Evolutionary conservation across 768 basidiomycete species (phyloP).

Genomic region (Daedaleopsis nitida): DNA sequence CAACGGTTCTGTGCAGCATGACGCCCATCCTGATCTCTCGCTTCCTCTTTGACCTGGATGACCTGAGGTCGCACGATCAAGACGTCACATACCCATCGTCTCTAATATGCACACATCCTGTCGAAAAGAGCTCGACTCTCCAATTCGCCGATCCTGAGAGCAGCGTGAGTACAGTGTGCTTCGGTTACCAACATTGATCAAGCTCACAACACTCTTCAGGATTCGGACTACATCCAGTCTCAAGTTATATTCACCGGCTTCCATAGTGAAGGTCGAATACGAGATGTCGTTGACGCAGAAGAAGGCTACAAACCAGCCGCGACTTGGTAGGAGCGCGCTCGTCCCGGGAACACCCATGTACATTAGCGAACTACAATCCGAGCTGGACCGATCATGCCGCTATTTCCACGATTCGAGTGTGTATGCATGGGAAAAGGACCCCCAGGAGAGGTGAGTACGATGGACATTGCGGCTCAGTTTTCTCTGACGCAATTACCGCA

Average conservation of each 20-base stretch:
- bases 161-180: neutral
- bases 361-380: too few species aligned
- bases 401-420: too few species aligned
- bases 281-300: neutral
- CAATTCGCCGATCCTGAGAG: neutral
- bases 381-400: too few species aligned
- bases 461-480: too few species aligned
- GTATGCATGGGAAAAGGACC: too few species aligned
- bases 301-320: neutral
- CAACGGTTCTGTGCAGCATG: slow-evolving; percentile 1
- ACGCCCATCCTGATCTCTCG: slow-evolving; percentile 21
- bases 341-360: too few species aligned
- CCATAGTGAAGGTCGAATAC: neutral
- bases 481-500: too few species aligned
- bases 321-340: neutral
- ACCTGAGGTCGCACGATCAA: neutral
- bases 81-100: neutral
- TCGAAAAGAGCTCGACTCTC: neutral
- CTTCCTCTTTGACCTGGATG: slow-evolving; percentile 15
- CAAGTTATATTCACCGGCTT: neutral
- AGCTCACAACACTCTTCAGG: neutral
- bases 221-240: neutral
- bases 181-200: neutral
- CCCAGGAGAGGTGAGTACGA: too few species aligned
- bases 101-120: neutral